A percentile compares a stretch with the other conserved stretches of the same genome.
phyloP scores from a whole-genome alignment of 345 rosid species.

The Ceriops decandra region DNA sequence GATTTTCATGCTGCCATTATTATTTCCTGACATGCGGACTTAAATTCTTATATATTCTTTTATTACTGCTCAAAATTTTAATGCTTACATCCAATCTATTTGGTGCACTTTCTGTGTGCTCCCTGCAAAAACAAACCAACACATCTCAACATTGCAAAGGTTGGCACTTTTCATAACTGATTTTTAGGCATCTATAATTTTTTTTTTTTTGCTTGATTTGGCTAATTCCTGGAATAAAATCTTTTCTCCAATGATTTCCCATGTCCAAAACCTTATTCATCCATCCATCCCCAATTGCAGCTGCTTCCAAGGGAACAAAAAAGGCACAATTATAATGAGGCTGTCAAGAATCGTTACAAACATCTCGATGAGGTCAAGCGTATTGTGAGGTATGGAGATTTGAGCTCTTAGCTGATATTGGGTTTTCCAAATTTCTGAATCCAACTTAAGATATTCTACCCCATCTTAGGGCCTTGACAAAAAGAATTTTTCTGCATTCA shows the following conservation, averaged over 20 bases:
- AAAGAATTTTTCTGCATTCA: not conserved
- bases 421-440: not conserved
- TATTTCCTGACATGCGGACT: not conserved
- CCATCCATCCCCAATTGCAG: conserved; percentile 31
- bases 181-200: no score
- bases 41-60: no score
- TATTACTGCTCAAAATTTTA: not conserved
- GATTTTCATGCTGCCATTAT: conserved; percentile 12
- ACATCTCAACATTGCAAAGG: not conserved
- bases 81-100: not conserved
- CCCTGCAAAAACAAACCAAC: not conserved
- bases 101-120: not conserved
- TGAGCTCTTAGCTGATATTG: not conserved
- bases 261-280: conserved; percentile 2
- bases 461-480: not conserved
- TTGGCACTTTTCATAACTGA: not conserved
- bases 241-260: not conserved
- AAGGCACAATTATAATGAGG: conserved; percentile 77
- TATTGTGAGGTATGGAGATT: conserved; percentile 55
- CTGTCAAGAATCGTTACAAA: conserved; percentile 80
- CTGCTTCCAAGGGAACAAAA: conserved; percentile 81
- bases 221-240: not conserved
- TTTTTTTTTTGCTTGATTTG: no score
- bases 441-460: not conserved
- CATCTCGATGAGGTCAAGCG: conserved; percentile 90